These are phyloP conservation scores for Trichoderma orchidacearum DNA, from an alignment of 495 filamentous ascomycete species.

Conservation along the genomic window DNA sequence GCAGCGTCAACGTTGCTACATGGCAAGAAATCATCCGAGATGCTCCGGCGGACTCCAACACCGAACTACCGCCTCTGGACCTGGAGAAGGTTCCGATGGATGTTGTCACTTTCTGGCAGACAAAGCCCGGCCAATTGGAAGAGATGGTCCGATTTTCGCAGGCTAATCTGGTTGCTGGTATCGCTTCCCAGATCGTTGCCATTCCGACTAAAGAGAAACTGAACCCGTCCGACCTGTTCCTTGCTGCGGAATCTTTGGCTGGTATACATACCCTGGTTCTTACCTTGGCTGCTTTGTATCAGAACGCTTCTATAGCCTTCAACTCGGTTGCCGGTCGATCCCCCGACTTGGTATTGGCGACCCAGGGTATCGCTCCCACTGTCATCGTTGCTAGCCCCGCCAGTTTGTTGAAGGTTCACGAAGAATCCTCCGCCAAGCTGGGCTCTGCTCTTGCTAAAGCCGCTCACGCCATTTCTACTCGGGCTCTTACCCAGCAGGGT, in stretches of 20 bases:
- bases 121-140: conserved; percentile 31
- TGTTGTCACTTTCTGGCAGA: conserved; percentile 48
- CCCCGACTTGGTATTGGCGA: conserved; percentile 57
- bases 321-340: conserved; percentile 68
- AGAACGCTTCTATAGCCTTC: conserved; percentile 73
- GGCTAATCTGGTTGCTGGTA: conserved; percentile 66
- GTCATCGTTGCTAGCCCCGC: conserved; percentile 67
- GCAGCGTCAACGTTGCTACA: conserved; percentile 60
- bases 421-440: conserved; percentile 29
- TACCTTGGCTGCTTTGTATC: conserved; percentile 70
- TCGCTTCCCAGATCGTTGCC: conserved; percentile 60
- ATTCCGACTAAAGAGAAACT: conserved; percentile 64
- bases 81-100: conserved; percentile 36
- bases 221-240: conserved; percentile 60
- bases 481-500: conserved; percentile 51
- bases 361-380: conserved; percentile 63
- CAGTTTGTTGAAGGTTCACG: conserved; percentile 54
- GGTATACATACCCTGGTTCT: conserved; percentile 65
- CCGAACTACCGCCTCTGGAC: conserved; percentile 28
- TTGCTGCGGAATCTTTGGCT: conserved; percentile 75
- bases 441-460: conserved; percentile 32
- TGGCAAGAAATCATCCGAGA: conserved; percentile 79
- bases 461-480: conserved; percentile 57
- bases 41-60: conserved; percentile 28
- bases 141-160: conserved; percentile 68